Evolutionary conservation across 129 eudicot genomes (phyloP).

Genomic region (Tagetes erecta): DNA sequence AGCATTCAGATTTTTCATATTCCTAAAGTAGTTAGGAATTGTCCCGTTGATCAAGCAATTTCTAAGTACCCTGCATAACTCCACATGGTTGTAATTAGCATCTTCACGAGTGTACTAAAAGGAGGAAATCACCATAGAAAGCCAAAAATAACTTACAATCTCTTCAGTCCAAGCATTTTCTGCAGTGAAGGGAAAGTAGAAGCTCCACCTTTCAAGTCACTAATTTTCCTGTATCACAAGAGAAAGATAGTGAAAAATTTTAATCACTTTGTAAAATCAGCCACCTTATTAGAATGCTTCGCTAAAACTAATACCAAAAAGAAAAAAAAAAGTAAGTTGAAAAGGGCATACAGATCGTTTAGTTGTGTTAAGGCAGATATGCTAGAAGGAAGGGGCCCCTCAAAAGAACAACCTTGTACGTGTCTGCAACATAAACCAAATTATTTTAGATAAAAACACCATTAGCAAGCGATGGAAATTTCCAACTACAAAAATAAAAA

Average conservation of each 20-base stretch:
- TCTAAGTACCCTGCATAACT: constrained; percentile 53
- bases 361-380: constrained; percentile 58
- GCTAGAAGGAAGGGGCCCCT: constrained; percentile 73
- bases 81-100: not conserved
- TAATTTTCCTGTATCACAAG: constrained; percentile 62
- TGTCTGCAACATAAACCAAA: constrained; percentile 50
- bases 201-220: constrained; percentile 58
- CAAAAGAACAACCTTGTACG: constrained; percentile 76
- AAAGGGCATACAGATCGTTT: constrained; percentile 49
- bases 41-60: constrained; percentile 58
- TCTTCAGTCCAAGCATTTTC: constrained; percentile 46
- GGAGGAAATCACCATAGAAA: not conserved
- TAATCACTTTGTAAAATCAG: not conserved
- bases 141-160: constrained; percentile 47
- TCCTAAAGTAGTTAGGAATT: constrained; percentile 57
- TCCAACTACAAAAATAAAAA: not conserved
- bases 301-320: not conserved
- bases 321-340: not conserved
- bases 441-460: not conserved
- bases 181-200: constrained; percentile 58
- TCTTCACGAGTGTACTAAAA: not conserved
- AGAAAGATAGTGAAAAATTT: not conserved
- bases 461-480: not conserved
- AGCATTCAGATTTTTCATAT: constrained; percentile 34
- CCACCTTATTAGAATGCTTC: not conserved